These are phyloP conservation scores for Papilionanthe hybrid DNA, from an alignment of 116 monocot species.

Conservation along the genomic window DNA sequence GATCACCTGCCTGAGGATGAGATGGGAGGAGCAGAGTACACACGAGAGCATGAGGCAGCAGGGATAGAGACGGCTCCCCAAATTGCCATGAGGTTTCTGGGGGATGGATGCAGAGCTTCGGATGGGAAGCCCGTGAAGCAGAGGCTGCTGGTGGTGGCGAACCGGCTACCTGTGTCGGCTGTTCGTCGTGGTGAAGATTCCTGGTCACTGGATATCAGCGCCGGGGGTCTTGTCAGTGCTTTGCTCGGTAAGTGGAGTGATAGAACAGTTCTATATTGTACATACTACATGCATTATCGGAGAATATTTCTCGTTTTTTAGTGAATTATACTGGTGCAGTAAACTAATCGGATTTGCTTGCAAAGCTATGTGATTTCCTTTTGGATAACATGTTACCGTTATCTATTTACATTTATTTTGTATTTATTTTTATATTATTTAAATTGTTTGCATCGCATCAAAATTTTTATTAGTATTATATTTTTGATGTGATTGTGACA, in stretches of 20 bases:
- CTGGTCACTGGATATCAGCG: conserved; percentile 90
- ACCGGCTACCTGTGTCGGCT: conserved; percentile 84
- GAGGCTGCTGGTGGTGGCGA: conserved; percentile 84
- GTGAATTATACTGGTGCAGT: too few relatives aligned
- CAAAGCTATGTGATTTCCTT: too few relatives aligned
- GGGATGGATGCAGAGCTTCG: conserved; percentile 2
- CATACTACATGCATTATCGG: neutral
- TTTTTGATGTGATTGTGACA: too few relatives aligned
- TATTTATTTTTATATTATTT: too few relatives aligned
- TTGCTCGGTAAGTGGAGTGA: conserved; percentile 56
- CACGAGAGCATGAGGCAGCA: neutral
- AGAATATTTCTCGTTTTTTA: neutral
- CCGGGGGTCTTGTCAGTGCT: conserved; percentile 87
- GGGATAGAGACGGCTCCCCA: neutral
- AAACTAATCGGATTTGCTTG: too few relatives aligned
- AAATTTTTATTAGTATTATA: too few relatives aligned
- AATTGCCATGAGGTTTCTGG: neutral
- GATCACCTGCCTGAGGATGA: neutral
- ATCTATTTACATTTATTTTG: too few relatives aligned
- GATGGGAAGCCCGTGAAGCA: conserved; percentile 47
- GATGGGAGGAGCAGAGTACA: neutral
- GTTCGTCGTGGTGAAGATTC: conserved; percentile 68
- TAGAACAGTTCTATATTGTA: too few relatives aligned
- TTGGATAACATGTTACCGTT: too few relatives aligned
- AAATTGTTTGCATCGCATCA: too few relatives aligned